Conservation (phyloP, 1,139 yeast genomes). For the Yamadazyma diospyri region DNA sequence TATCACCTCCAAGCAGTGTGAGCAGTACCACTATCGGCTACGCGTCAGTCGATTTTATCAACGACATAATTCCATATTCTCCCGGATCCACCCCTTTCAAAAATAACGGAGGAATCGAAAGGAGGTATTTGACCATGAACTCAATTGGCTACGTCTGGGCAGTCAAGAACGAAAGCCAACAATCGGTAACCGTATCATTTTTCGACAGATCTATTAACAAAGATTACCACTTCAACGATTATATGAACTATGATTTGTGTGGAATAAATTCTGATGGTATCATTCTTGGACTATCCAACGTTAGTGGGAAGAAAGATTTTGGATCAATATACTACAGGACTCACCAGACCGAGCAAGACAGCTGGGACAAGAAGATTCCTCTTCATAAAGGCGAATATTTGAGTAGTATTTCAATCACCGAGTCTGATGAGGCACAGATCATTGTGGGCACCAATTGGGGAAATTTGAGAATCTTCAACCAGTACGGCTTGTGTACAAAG, state of each 20-base stretch:
- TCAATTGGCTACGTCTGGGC: conserved; percentile 81
- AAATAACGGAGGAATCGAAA: conserved; percentile 23
- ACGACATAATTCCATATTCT: conserved; percentile 41
- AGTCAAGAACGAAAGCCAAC: conserved; percentile 46
- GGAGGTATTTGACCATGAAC: conserved; percentile 81
- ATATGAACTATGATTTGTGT: conserved; percentile 68
- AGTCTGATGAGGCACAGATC: conserved; percentile 25
- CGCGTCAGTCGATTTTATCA: conserved; percentile 1
- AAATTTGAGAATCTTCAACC: conserved; percentile 38
- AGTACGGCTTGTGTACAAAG: conserved; percentile 39
- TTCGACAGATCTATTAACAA: conserved; percentile 77
- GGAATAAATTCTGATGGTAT: conserved; percentile 66
- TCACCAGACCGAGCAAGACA: conserved; percentile 42
- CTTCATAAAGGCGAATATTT: conserved; percentile 32
- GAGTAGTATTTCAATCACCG: conserved; percentile 36
- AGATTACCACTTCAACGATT: conserved; percentile 85
- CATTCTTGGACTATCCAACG: conserved; percentile 52
- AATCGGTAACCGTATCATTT: conserved; percentile 79
- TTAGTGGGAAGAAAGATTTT: conserved; percentile 16
- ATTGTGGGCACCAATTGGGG: conserved; percentile 43
- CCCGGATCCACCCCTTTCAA: conserved; percentile 89
- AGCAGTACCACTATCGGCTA: not conserved
- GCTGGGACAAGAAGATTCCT: conserved; percentile 44
- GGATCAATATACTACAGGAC: conserved; percentile 43
- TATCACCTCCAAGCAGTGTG: conserved; percentile 5